Conservation (phyloP, 176 grass and related monocot genomes). For the Avena sativa region DNA sequence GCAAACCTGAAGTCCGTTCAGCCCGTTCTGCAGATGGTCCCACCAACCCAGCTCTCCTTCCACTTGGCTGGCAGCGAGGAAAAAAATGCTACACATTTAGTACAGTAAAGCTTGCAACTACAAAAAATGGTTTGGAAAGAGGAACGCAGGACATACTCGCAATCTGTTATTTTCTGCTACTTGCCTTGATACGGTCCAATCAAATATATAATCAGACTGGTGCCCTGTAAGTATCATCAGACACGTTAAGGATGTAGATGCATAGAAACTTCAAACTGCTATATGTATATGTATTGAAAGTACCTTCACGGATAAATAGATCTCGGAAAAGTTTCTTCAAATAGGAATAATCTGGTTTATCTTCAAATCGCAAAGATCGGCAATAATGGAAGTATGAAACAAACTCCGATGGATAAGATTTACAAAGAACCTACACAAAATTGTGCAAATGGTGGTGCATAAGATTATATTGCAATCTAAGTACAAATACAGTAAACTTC, state of each 20-base stretch:
- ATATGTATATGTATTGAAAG: conserved; percentile 18
- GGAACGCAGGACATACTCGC: conserved; percentile 58
- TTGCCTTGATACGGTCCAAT: conserved; percentile 78
- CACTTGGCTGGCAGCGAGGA: conserved; percentile 42
- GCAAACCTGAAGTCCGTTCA: conserved; percentile 75
- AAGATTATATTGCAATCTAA: conserved; percentile 26
- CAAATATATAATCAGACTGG: conserved; percentile 83
- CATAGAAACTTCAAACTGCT: conserved; percentile 19
- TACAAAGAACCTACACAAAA: conserved; percentile 72
- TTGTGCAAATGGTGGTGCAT: conserved; percentile 29
- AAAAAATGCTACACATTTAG: conserved; percentile 40
- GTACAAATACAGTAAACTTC: conserved; percentile 21
- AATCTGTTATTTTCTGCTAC: conserved; percentile 56
- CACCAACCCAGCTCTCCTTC: conserved; percentile 53
- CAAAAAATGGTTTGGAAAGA: conserved; percentile 41
- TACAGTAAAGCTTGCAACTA: conserved; percentile 24
- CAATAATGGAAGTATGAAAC: conserved; percentile 95
- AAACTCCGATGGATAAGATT: conserved; percentile 84
- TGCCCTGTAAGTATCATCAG: conserved; percentile 60
- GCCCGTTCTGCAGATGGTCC: conserved; percentile 72
- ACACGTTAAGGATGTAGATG: conserved; percentile 38
- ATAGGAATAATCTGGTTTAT: conserved; percentile 93
- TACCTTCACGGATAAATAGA: conserved; percentile 86
- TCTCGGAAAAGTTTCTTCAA: conserved; percentile 86
- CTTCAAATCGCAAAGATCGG: conserved; percentile 94